Evolutionary conservation across 768 basidiomycete genomes (phyloP), one percentile per base, ranked within the genome.

Genomic region (Gymnopilus junonius): DNA sequence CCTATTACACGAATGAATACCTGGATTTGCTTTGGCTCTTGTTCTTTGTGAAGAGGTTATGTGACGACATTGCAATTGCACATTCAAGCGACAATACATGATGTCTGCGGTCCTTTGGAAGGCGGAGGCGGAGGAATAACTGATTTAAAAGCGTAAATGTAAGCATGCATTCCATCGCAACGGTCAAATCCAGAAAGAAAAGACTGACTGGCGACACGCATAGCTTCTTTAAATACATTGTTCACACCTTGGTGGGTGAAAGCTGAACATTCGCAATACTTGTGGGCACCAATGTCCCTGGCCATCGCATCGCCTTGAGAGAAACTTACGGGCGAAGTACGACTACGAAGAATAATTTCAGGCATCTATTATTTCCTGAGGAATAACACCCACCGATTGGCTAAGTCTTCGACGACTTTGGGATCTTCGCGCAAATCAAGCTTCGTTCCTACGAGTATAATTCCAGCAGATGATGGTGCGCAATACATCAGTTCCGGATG

Each of bases 251-350:
- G 7, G 1, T 32, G 54, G 15, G 45, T 56, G 3, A 37, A 35
- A 11, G 61, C 31, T 17, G 61, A 56, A 29, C 61, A 62, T 46
- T 62, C 61, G 2, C 25, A 25, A 17, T 62, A 62, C 14, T n/a
- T 46, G 15, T 15, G 20, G 1, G n/a, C 45, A n/a, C 53, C 54
- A 17, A 61, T 32, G 37, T 25, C 27, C 8, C 23, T 46, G 23
- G 17, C 31, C n/a, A 61, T 15, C 1, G 60, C 40, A 0, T 39
- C 20, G 32, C 54, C 45, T 35, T 56, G 53, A 12, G 55, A 35
- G 32, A 27, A 35, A 4, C 48, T 32, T 3, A 62, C 29, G 12
- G 55, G 61, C 8, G 27, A 25, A 10, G 21, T 56, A 23, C 27
- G 54, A 6, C 54, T 55, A 21, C 14, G 14, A 8, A 29, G 15